Evolutionary conservation across 2,329 filamentous ascomycete species (phyloP).

Genomic region (Arthrobotrys sphaeroides): DNA sequence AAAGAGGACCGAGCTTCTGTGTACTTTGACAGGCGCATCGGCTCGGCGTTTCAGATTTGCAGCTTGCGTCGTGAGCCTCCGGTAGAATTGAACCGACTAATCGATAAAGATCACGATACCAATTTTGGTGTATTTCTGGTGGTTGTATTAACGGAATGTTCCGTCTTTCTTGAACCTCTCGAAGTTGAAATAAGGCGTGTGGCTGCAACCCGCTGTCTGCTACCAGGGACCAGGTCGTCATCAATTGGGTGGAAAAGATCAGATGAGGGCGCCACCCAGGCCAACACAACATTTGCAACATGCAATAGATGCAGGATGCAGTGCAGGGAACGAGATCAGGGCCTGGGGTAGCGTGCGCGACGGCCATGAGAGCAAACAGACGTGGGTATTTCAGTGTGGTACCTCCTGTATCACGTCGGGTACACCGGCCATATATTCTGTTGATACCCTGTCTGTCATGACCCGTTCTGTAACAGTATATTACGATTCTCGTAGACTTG

Average conservation of each 20-base stretch:
- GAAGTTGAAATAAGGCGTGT: not conserved
- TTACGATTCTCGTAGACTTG: too few species aligned
- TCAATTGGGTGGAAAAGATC: constrained; percentile 19
- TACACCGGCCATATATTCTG: not conserved
- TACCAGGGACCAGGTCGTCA: not conserved
- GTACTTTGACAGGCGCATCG: not conserved
- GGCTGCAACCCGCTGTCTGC: constrained; percentile 27
- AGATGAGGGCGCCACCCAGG: constrained; percentile 27
- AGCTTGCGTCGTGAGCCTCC: not conserved
- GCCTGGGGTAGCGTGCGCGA: not conserved
- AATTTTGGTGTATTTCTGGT: not conserved
- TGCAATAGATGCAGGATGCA: not conserved
- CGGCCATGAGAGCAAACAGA: not conserved
- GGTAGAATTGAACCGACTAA: not conserved
- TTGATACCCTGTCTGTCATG: too few species aligned
- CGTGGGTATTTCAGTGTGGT: not conserved
- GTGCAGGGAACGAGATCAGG: not conserved
- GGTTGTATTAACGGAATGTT: not conserved
- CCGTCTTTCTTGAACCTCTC: not conserved
- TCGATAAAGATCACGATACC: not conserved
- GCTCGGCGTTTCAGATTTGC: not conserved
- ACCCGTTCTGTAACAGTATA: too few species aligned
- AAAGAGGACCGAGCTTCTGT: not conserved
- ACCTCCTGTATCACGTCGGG: not conserved
- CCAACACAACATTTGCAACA: constrained; percentile 17